phyloP scores from a whole-genome alignment of 192 early-diverging fungal species.

The Podila horticola region DNA sequence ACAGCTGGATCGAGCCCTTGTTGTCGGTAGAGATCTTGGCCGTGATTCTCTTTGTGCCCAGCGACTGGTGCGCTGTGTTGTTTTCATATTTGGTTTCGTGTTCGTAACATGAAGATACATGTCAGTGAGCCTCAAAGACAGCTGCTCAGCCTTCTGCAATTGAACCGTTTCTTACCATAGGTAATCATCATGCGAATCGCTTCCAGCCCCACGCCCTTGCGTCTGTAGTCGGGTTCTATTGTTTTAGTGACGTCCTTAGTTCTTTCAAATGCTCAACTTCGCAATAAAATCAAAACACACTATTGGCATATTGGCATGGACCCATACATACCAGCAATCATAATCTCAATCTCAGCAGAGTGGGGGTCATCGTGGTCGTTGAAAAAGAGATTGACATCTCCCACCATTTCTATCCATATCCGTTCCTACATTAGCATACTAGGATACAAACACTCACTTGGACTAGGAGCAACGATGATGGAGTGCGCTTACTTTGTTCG shows the following conservation, averaged over 20 bases:
- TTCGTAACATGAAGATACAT: background rate
- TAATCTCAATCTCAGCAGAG: slow-evolving; percentile 90
- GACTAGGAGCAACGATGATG: background rate
- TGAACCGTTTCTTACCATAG: slow-evolving; percentile 56
- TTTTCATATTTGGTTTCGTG: background rate
- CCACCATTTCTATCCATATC: slow-evolving; percentile 76
- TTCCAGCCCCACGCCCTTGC: slow-evolving; percentile 63
- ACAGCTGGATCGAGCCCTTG: slow-evolving; percentile 66
- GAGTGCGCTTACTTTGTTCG: slow-evolving; percentile 30
- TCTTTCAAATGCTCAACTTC: background rate
- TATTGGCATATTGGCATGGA: background rate
- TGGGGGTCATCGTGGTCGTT: slow-evolving; percentile 80
- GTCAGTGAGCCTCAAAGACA: slow-evolving; percentile 3
- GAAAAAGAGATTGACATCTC: slow-evolving; percentile 95
- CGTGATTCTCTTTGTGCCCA: slow-evolving; percentile 65
- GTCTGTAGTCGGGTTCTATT: slow-evolving; percentile 51
- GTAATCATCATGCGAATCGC: slow-evolving; percentile 71
- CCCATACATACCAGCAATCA: slow-evolving; percentile 81
- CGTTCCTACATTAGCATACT: slow-evolving; percentile 2
- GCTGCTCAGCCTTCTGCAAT: background rate
- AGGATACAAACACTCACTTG: background rate
- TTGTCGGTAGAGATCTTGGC: slow-evolving; percentile 77
- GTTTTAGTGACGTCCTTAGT: background rate
- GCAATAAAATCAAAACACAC: background rate
- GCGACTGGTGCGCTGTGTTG: slow-evolving; percentile 40